A percentile compares a stretch with the other conserved stretches of the same genome.
Evolutionary conservation across 2,329 filamentous ascomycete species (phyloP).

Genomic region (Xylariaceae sp.): DNA sequence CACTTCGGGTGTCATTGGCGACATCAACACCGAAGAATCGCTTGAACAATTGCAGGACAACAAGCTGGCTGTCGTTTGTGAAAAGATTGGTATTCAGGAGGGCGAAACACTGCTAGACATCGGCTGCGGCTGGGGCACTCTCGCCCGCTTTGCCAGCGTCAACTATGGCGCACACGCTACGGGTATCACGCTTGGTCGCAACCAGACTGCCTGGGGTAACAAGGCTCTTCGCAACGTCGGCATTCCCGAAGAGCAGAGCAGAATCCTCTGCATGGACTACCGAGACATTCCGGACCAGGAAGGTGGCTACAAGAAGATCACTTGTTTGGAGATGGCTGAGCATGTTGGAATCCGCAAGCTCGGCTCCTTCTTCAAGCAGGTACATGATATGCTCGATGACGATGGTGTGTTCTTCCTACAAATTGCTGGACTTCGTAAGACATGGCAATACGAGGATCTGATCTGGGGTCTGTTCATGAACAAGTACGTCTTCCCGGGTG

Average conservation of each 20-base stretch:
- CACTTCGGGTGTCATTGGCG: slow-evolving; percentile 90
- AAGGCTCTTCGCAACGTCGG: slow-evolving; percentile 78
- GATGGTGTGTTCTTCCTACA: slow-evolving; percentile 96
- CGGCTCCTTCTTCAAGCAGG: slow-evolving; percentile 74
- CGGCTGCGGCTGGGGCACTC: slow-evolving; percentile 96
- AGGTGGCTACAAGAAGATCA: slow-evolving; percentile 88
- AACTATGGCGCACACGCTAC: slow-evolving; percentile 86
- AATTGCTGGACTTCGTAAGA: slow-evolving; percentile 88
- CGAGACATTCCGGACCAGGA: slow-evolving; percentile 82
- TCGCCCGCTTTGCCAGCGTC: slow-evolving; percentile 86
- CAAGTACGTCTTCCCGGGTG: slow-evolving; percentile 98
- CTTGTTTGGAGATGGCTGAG: slow-evolving; percentile 97
- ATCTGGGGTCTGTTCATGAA: slow-evolving; percentile 99
- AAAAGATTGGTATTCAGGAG: slow-evolving; percentile 84
- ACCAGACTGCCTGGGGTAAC: slow-evolving; percentile 98
- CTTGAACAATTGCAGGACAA: slow-evolving; percentile 97
- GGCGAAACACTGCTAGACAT: slow-evolving; percentile 88
- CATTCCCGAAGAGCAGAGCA: slow-evolving; percentile 82
- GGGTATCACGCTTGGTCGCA: slow-evolving; percentile 90
- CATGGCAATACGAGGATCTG: slow-evolving; percentile 97
- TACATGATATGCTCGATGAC: slow-evolving; percentile 93
- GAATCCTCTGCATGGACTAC: slow-evolving; percentile 95
- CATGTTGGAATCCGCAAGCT: slow-evolving; percentile 96
- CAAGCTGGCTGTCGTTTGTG: slow-evolving; percentile 91
- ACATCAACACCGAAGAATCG: slow-evolving; percentile 81